These are phyloP conservation scores for Ailanthus altissimus DNA, from an alignment of 345 rosid species.

Conservation along the genomic window DNA sequence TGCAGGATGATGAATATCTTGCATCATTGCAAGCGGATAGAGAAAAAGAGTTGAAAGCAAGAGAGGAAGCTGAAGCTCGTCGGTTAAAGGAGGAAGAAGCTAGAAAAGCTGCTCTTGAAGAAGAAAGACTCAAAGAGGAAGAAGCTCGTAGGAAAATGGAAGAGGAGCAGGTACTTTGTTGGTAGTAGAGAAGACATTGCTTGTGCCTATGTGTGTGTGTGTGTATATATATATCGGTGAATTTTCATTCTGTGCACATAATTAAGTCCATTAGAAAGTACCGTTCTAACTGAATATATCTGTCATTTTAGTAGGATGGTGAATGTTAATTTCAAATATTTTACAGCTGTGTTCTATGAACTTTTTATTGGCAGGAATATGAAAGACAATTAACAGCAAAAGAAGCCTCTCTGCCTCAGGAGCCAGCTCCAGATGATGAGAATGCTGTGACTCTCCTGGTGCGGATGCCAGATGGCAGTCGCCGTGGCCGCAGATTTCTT, in stretches of 20 bases:
- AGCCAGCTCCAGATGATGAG: conserved; percentile 81
- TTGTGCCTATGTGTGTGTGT: too few relatives aligned
- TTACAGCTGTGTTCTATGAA: not conserved
- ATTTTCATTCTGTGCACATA: not conserved
- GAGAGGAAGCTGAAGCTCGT: conserved; percentile 84
- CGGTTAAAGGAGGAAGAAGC: conserved; percentile 73
- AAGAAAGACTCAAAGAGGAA: conserved; percentile 72
- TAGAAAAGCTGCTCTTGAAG: conserved; percentile 74
- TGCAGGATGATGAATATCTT: conserved; percentile 96
- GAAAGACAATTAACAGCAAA: conserved; percentile 81
- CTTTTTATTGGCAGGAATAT: conserved; percentile 59
- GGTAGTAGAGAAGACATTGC: too few relatives aligned
- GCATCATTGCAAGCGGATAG: conserved; percentile 95
- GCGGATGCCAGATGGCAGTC: conserved; percentile 91
- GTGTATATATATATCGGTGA: too few relatives aligned
- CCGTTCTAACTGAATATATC: not conserved
- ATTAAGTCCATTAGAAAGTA: not conserved
- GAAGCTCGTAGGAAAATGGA: conserved; percentile 69
- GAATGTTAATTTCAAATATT: not conserved
- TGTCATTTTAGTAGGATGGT: not conserved
- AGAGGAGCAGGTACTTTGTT: conserved; percentile 76
- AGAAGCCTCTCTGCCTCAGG: conserved; percentile 91
- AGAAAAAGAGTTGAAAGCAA: conserved; percentile 84
- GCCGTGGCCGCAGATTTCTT: conserved; percentile 90
- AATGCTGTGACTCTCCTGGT: conserved; percentile 85